These are phyloP conservation scores for Penicillium maclennaniae DNA, from an alignment of 495 filamentous ascomycete genomes.

Conservation along the genomic window DNA sequence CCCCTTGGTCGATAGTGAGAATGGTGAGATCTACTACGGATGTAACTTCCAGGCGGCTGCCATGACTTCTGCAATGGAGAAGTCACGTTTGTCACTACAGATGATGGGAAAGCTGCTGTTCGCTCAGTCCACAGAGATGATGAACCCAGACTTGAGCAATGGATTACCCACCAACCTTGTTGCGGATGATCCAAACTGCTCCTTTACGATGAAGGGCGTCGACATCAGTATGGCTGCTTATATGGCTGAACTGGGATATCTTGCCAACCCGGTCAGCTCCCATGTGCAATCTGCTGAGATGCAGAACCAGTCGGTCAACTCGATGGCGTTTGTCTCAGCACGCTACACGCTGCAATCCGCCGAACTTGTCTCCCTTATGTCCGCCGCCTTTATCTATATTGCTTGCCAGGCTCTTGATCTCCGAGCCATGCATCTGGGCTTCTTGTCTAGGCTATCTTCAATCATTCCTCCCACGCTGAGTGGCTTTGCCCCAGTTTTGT, in stretches of 20 bases:
- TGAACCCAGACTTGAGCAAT: conserved; percentile 53
- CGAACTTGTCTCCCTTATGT: conserved; percentile 52
- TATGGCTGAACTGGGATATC: conserved; percentile 53
- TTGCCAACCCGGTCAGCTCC: conserved; percentile 49
- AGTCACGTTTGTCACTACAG: conserved; percentile 49
- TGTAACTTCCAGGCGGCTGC: conserved; percentile 62
- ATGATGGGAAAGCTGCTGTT: conserved; percentile 58
- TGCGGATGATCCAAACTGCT: conserved; percentile 53
- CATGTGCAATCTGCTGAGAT: conserved; percentile 58
- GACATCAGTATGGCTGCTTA: conserved; percentile 64
- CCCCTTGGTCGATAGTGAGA: conserved; percentile 49
- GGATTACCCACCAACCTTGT: conserved; percentile 58
- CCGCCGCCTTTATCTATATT: conserved; percentile 45
- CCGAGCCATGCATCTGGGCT: too few relatives aligned
- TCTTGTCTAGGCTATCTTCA: too few relatives aligned
- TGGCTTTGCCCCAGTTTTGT: too few relatives aligned
- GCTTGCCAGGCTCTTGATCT: conserved; percentile 46
- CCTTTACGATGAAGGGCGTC: conserved; percentile 57
- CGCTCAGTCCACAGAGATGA: conserved; percentile 53
- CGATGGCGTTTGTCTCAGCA: conserved; percentile 53
- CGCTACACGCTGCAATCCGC: conserved; percentile 54
- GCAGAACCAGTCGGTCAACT: conserved; percentile 58
- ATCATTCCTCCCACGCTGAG: too few relatives aligned
- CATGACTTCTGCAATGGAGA: conserved; percentile 62
- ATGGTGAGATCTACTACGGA: conserved; percentile 44